Evolutionary conservation across 495 filamentous ascomycete genomes (phyloP).

Genomic region (Daldinia vernicosa): DNA sequence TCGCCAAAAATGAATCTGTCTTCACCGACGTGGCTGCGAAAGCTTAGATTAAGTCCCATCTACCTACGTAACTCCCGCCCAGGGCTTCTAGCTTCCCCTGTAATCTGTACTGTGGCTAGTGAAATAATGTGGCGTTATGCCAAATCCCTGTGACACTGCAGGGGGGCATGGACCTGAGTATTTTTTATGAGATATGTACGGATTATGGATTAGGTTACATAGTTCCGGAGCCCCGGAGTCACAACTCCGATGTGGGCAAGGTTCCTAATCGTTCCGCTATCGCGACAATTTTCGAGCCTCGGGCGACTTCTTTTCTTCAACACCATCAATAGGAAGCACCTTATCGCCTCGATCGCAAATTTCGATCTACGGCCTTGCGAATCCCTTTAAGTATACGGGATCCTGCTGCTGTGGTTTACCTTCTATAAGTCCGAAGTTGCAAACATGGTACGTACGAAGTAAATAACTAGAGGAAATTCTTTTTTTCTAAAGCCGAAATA

Average conservation of each 20-base stretch:
- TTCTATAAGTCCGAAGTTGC: neutral
- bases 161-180: neutral
- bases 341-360: neutral
- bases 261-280: constrained; percentile 32
- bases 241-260: constrained; percentile 18
- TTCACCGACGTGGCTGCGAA: constrained; percentile 28
- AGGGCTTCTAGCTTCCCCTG: constrained; percentile 2
- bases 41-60: constrained; percentile 17
- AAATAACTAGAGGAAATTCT: neutral
- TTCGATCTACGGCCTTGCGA: neutral
- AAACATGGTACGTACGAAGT: constrained; percentile 43
- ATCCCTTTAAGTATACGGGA: neutral
- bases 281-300: constrained; percentile 39
- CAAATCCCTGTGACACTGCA: neutral
- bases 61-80: neutral
- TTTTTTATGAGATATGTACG: no score
- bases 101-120: constrained; percentile 26
- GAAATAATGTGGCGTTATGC: neutral
- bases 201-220: no score
- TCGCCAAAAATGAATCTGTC: constrained; percentile 36
- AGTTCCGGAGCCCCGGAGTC: constrained; percentile 19
- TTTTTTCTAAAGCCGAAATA: neutral
- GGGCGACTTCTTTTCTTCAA: constrained; percentile 25
- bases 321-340: neutral
- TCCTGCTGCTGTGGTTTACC: neutral